Evolutionary conservation across 192 early-diverging fungal species (phyloP), one percentile per base, ranked within the genome.

Genomic region (Entrophospora sp.): DNA sequence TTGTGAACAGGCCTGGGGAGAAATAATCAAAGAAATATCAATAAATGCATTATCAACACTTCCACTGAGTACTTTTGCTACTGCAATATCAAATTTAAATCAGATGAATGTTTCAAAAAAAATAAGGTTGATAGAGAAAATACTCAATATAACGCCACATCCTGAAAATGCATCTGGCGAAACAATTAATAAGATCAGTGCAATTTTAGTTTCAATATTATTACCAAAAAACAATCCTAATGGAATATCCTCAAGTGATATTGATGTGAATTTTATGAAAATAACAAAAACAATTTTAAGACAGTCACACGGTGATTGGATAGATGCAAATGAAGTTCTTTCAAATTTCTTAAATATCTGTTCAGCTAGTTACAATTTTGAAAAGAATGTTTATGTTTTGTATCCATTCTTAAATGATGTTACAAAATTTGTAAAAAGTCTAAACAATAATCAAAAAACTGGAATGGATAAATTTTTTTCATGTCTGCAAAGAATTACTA

Each of bases 271-370:
- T 30, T 49, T 66, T 13, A 34, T 66, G 5, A 40, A 40, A 1
- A 35, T 66, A 14, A 32, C 42, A n/a, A 38, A 24, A 43, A 30
- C 36, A 18, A 51, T 66, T 1, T 31, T 66, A 6, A 36, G 32
- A 55, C 35, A 55, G n/a, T 66, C 64, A 51, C 51, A 66, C n/a
- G 55, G 37, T 20, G 64, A 66, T 66, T 66, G 64, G 64, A 49
- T 25, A 2, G 30, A 37, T 42, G 27, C 64, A 30, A 35, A 51
- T 25, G 64, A 66, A 12, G 36, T 45, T 2, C 51, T 66, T 66
- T 44, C 40, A 5, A 38, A 28, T 7, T 66, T 66, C 25, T 38
- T 66, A 28, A 66, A 66, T 14, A 37, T 55, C 31, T 66, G 64
- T 42, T 43, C 48, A 9, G 22, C 64, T 30, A 66, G 55, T 13